Percentiles rank a stretch among this genome's conserved stretches.
Conservation (phyloP, 2,329 filamentous ascomycete genomes). For the Aspergillus sp. region DNA sequence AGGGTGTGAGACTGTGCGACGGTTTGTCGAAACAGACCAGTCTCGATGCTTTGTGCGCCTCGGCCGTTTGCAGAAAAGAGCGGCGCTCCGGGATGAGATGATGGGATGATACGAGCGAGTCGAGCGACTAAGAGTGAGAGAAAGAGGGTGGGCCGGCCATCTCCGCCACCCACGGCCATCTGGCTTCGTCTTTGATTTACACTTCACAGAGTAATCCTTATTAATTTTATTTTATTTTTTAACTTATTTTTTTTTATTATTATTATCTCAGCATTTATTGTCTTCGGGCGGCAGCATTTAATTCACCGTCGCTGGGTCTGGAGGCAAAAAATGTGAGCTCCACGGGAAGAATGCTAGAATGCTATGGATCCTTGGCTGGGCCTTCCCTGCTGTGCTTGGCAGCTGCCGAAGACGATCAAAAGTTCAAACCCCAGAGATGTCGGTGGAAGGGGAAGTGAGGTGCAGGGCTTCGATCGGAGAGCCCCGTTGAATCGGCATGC, state of each 20-base stretch:
- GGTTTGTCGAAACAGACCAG: neutral
- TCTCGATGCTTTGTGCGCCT: neutral
- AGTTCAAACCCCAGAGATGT: neutral
- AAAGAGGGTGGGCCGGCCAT: neutral
- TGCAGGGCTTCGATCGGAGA: slow-evolving; percentile 4
- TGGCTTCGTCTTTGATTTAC: neutral
- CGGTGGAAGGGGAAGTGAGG: neutral
- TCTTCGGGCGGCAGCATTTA: slow-evolving; percentile 8
- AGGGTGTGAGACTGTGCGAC: neutral
- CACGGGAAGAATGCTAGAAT: neutral
- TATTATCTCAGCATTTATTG: neutral
- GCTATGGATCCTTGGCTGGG: neutral
- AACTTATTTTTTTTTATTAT: too few species aligned
- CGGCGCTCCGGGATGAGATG: neutral
- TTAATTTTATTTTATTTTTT: neutral
- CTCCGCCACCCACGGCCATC: neutral
- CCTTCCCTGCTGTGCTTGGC: neutral
- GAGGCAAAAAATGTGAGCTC: neutral
- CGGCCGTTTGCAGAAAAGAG: slow-evolving; percentile 3
- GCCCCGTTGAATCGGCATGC: neutral
- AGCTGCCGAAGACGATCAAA: neutral
- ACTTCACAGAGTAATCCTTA: neutral
- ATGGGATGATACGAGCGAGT: neutral
- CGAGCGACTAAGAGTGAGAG: neutral
- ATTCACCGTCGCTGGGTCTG: neutral